These are phyloP conservation scores for Thalassiosira exigua DNA, from an alignment of 352 stramenopile species.

Conservation along the genomic window DNA sequence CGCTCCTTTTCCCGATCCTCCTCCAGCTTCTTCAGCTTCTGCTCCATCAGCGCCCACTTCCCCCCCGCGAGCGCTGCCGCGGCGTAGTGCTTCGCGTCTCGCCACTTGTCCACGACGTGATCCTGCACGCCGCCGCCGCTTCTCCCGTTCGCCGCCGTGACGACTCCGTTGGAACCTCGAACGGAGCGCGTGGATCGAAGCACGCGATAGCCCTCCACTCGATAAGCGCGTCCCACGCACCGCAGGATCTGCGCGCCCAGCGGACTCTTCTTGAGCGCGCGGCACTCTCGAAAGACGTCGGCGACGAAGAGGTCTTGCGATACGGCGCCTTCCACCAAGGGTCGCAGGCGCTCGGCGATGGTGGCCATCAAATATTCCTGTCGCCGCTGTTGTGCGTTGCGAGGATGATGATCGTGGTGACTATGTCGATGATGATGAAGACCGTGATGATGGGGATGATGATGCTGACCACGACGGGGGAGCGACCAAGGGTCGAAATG, in stretches of 20 bases:
- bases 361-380: conserved; percentile 55
- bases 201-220: conserved; percentile 60
- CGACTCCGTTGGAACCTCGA: not conserved
- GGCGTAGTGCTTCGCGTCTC: conserved; percentile 52
- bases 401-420: not conserved
- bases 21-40: conserved; percentile 46
- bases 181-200: conserved; percentile 34
- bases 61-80: conserved; percentile 54
- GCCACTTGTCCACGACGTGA: conserved; percentile 53
- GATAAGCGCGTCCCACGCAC: conserved; percentile 77
- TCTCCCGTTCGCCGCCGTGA: not conserved
- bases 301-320: conserved; percentile 48
- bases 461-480: not conserved
- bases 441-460: not conserved
- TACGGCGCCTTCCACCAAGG: conserved; percentile 71
- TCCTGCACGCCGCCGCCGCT: conserved; percentile 12
- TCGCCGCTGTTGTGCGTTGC: conserved; percentile 27
- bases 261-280: conserved; percentile 60
- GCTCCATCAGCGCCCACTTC: conserved; percentile 63
- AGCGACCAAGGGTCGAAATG: not conserved
- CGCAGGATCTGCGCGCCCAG: conserved; percentile 76
- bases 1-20: conserved; percentile 23
- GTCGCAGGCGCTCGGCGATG: conserved; percentile 71
- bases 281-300: conserved; percentile 56
- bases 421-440: not conserved